Evolutionary conservation across 345 rosid genomes (phyloP).

Genomic region (Abelmoschus esculentus): DNA sequence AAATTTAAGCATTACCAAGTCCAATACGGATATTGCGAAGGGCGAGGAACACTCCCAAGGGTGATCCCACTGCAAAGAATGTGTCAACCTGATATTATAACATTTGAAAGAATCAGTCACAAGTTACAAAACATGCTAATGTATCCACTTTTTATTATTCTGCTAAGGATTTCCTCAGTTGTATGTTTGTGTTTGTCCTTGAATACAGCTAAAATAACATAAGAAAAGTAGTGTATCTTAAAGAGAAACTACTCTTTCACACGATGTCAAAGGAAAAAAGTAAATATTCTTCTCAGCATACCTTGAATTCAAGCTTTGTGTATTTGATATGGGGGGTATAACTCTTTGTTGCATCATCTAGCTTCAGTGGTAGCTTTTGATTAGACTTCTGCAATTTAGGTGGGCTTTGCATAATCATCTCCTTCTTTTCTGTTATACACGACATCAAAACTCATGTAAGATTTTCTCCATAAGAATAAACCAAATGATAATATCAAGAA

Average conservation of each 20-base stretch:
- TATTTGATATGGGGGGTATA: constrained; percentile 76
- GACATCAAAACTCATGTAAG: constrained; percentile 1
- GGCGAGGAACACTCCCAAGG: constrained; percentile 95
- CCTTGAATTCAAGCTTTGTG: constrained; percentile 91
- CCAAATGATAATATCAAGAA: constrained; percentile 10
- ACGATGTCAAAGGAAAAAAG: not conserved
- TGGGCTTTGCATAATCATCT: constrained; percentile 25
- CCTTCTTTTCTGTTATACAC: constrained; percentile 33
- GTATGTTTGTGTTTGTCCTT: not conserved
- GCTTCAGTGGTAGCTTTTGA: constrained; percentile 15
- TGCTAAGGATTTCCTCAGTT: not conserved
- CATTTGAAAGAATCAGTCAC: constrained; percentile 8
- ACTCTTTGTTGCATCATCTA: constrained; percentile 36
- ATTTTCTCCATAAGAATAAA: not conserved
- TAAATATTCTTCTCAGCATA: constrained; percentile 8
- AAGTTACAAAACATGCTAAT: not conserved
- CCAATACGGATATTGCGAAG: constrained; percentile 90
- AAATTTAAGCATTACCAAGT: constrained; percentile 42
- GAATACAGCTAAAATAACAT: not conserved
- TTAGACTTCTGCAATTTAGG: constrained; percentile 19
- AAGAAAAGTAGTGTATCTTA: not conserved
- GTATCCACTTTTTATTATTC: not conserved
- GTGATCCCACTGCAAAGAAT: constrained; percentile 97
- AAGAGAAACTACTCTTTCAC: not conserved
- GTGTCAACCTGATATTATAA: constrained; percentile 69